Evolutionary conservation across 371 early-diverging fungal genomes (phyloP).

Genomic region (Rhizopus stolonifer): DNA sequence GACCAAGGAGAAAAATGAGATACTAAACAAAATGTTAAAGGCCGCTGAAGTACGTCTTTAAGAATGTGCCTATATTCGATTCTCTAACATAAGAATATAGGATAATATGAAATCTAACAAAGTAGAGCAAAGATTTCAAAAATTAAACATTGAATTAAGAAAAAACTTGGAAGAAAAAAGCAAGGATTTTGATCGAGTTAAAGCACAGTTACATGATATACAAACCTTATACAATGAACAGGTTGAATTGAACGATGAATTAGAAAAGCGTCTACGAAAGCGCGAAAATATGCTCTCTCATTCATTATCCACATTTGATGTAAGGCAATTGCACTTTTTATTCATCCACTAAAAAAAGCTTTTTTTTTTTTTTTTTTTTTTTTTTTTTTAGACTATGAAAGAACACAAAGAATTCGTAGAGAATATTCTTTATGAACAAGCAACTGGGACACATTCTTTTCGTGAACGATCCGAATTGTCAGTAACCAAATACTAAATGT

Average conservation of each 20-base stretch:
- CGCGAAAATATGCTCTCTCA: conserved; percentile 24
- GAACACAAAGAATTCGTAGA: conserved; percentile 43
- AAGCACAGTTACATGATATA: neutral
- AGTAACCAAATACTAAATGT: conserved; percentile 3
- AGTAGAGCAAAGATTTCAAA: conserved; percentile 16
- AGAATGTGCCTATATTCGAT: too few species aligned
- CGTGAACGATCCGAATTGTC: conserved; percentile 11
- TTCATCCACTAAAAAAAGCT: too few species aligned
- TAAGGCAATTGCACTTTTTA: conserved; percentile 16
- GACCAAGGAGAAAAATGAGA: conserved; percentile 18
- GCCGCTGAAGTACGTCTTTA: conserved; percentile 33
- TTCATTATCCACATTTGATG: conserved; percentile 29
- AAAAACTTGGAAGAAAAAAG: conserved; percentile 20
- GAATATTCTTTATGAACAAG: conserved; percentile 42
- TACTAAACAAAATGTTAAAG: conserved; percentile 20
- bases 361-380: too few species aligned
- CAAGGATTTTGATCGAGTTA: conserved; percentile 2
- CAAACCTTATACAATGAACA: conserved; percentile 3
- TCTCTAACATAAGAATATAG: too few species aligned
- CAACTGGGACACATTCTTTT: conserved; percentile 28
- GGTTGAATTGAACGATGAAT: neutral
- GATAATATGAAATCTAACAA: conserved; percentile 1
- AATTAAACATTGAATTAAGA: conserved; percentile 25
- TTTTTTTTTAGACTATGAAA: conserved; percentile 24
- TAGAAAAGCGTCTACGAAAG: conserved; percentile 28